Percentiles rank a stretch among this genome's conserved stretches.
Evolutionary conservation across 2,329 filamentous ascomycete genomes (phyloP).

Genomic region (Colletotrichum agaves): DNA sequence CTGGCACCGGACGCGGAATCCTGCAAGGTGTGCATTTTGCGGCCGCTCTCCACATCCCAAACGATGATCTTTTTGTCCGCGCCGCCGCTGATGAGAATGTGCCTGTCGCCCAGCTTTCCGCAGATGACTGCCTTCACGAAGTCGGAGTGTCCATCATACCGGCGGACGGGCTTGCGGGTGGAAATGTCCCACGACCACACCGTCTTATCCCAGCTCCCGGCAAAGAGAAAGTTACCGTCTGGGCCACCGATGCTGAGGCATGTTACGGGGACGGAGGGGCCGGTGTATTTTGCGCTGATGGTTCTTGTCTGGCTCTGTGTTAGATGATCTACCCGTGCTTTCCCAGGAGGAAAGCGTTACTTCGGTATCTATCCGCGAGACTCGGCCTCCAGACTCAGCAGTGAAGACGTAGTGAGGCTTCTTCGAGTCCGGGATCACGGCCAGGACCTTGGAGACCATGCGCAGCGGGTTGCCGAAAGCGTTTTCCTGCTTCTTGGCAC

Average conservation of each 20-base stretch:
- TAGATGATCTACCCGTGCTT: neutral
- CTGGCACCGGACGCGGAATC: constrained; percentile 69
- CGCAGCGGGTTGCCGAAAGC: constrained; percentile 83
- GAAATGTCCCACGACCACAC: constrained; percentile 85
- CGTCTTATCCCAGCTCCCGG: constrained; percentile 93
- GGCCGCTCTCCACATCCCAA: constrained; percentile 78
- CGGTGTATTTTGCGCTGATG: constrained; percentile 63
- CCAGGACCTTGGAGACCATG: constrained; percentile 88
- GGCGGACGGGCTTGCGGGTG: constrained; percentile 63
- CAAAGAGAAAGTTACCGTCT: constrained; percentile 73
- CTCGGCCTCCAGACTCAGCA: constrained; percentile 86
- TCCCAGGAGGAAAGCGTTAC: constrained; percentile 56
- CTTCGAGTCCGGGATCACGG: constrained; percentile 74
- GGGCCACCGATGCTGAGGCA: constrained; percentile 75
- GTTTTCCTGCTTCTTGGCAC: constrained; percentile 76
- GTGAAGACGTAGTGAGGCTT: constrained; percentile 74
- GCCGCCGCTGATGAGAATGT: constrained; percentile 78
- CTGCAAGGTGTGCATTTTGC: constrained; percentile 79
- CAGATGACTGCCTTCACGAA: constrained; percentile 87
- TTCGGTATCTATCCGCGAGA: constrained; percentile 79
- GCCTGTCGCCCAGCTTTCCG: constrained; percentile 67
- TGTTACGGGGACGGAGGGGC: constrained; percentile 83
- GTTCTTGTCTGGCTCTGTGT: constrained; percentile 20
- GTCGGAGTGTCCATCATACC: constrained; percentile 82
- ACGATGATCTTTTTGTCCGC: constrained; percentile 85